Percentiles rank a stretch among this genome's conserved stretches.
Conservation (phyloP, 257 asterid genomes). For the Lycium ferocissimum region DNA sequence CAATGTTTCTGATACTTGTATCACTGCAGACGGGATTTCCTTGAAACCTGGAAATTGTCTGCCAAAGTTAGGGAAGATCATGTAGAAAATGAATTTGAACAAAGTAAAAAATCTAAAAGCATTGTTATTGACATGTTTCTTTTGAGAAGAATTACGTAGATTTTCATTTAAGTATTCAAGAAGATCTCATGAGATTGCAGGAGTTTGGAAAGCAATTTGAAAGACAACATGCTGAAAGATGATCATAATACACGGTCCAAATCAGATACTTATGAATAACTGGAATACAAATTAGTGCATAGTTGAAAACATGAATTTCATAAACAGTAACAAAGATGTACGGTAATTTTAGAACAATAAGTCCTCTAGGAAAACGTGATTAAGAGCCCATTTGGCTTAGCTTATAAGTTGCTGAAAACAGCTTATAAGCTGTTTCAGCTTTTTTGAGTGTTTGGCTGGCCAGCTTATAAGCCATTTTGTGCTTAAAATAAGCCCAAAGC, state of each 20-base stretch:
- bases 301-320: not conserved
- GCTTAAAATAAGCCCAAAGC: too few species aligned
- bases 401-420: too few species aligned
- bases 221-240: not conserved
- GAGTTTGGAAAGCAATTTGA: not conserved
- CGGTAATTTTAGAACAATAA: not conserved
- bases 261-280: not conserved
- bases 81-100: not conserved
- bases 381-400: too few species aligned
- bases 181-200: not conserved
- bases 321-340: not conserved
- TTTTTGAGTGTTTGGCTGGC: too few species aligned
- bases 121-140: not conserved
- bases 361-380: not conserved
- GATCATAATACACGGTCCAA: not conserved
- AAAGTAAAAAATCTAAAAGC: not conserved
- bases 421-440: too few species aligned
- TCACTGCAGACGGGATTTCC: conserved; percentile 53
- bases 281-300: not conserved
- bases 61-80: conserved; percentile 19
- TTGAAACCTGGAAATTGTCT: conserved; percentile 41
- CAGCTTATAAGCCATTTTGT: too few species aligned
- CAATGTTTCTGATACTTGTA: conserved; percentile 41
- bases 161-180: not conserved
- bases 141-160: not conserved